These are phyloP conservation scores for Colletotrichum theobromicola DNA, from an alignment of 2,329 filamentous ascomycete species.

Conservation along the genomic window DNA sequence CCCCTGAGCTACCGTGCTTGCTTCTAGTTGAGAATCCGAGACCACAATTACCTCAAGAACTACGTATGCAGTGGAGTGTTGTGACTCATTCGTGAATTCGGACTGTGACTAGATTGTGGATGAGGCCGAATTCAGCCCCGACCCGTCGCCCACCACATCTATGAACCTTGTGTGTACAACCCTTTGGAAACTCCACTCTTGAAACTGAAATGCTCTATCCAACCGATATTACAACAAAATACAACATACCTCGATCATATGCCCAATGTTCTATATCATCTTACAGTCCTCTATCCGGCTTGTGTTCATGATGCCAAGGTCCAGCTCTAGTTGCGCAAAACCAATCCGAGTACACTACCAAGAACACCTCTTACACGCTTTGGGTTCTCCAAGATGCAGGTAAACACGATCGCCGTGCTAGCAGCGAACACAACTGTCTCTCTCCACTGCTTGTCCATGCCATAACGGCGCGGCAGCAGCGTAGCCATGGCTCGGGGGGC, in stretches of 20 bases:
- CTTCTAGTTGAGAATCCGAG: not conserved
- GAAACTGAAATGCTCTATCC: not conserved
- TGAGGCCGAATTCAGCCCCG: not conserved
- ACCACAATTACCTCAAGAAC: not conserved
- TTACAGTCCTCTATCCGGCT: not conserved
- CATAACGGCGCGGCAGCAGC: slow-evolving; percentile 74
- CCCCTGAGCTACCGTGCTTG: not conserved
- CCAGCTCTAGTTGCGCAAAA: slow-evolving; percentile 43
- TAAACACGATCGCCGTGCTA: slow-evolving; percentile 74
- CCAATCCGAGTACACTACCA: slow-evolving; percentile 61
- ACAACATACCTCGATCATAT: not conserved
- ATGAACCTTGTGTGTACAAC: not conserved
- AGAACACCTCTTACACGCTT: slow-evolving; percentile 71
- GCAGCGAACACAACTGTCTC: slow-evolving; percentile 71
- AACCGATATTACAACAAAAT: not conserved
- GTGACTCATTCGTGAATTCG: not conserved
- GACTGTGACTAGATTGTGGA: not conserved
- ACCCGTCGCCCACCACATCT: not conserved
- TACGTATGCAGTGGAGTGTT: not conserved
- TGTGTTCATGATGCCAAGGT: not conserved
- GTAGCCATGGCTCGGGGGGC: slow-evolving; percentile 79
- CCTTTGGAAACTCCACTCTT: not conserved
- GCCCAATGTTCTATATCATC: not conserved
- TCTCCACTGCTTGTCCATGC: slow-evolving; percentile 65
- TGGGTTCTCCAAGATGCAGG: slow-evolving; percentile 67